Evolutionary conservation across 352 stramenopile genomes (phyloP).

Genomic region (Phytophthora cryptogea): DNA sequence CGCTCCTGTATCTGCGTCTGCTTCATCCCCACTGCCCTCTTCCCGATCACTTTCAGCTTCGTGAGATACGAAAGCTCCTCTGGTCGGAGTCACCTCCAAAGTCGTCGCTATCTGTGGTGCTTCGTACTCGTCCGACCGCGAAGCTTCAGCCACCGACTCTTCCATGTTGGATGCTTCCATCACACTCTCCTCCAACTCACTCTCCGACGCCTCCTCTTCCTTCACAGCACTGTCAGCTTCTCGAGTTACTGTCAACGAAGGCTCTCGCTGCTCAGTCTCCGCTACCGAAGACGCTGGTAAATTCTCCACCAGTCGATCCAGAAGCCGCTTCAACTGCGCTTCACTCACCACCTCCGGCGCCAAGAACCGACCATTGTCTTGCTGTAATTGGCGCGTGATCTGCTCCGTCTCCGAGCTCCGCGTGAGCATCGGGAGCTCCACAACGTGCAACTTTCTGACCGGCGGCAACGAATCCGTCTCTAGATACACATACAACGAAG

Average conservation of each 20-base stretch:
- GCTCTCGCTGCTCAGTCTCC: slow-evolving; percentile 1
- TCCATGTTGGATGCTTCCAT: slow-evolving; percentile 45
- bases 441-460: slow-evolving; percentile 62
- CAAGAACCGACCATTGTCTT: slow-evolving; percentile 70
- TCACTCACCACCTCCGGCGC: slow-evolving; percentile 66
- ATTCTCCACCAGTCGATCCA: slow-evolving; percentile 68
- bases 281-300: slow-evolving; percentile 12
- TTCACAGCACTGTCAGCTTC: slow-evolving; percentile 19
- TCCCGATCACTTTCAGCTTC: slow-evolving; percentile 16
- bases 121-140: slow-evolving; percentile 33
- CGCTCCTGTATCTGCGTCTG: background rate
- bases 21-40: slow-evolving; percentile 8
- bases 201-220: slow-evolving; percentile 22
- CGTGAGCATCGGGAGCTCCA: slow-evolving; percentile 74
- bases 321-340: slow-evolving; percentile 58
- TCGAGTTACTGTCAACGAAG: background rate
- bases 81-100: slow-evolving; percentile 13
- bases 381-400: slow-evolving; percentile 60
- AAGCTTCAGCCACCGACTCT: slow-evolving; percentile 42
- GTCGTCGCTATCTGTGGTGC: background rate
- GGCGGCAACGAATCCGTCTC: slow-evolving; percentile 11
- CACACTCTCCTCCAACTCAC: slow-evolving; percentile 41
- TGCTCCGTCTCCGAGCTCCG: slow-evolving; percentile 44
- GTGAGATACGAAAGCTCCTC: slow-evolving; percentile 30
- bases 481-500: slow-evolving; percentile 68